Base-by-base conservation (phyloP, 805 yeast species). In the Candida silvicultrix region DNA sequence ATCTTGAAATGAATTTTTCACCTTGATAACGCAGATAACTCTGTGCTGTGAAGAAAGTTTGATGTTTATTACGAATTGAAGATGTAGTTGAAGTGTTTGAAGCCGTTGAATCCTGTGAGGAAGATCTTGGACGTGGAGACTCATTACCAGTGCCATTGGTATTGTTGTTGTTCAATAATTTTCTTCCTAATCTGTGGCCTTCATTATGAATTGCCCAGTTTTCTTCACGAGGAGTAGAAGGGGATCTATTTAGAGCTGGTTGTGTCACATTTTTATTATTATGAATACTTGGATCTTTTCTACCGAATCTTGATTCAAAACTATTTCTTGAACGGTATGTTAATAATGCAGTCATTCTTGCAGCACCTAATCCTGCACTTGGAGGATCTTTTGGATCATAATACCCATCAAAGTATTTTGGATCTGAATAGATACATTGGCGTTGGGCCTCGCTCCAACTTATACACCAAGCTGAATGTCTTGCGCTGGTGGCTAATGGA, bases 381-480 rank as follows among this genome's bases (percentile, higher is more conserved):
- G 99, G 99, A 5, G 89, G 95, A 46, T 83, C 88, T n/a, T 77
- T 75, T 29, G 77, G 69, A 12, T 80, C 68, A 61, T 88, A 92
- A 65, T 87, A 89, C 1, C 99, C 99, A 59, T 90, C 97, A 46
- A 78, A 74, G 63, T 89, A 94, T 60, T 85, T 85, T 10, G 98
- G 98, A 63, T 94, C 99, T 12, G 96, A 84, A 66, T 90, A 94
- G 25, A 94, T 89, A 51, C 96, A 82, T 63, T 94, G 99, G 56
- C 99, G 77, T 67, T 94, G 99, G 2, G 99, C 95, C 62, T 94
- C 99, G 45, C 95, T 92, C 99, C 99, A 94, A 4, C 96, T 87
- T 37, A 94, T 94, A 54, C 98, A 94, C 99, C 99, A 94, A 0
- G 99, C 99, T 2, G 95, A 85, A 39, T 90, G 95, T 59, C 95